Evolutionary conservation across 1,284 basidiomycete species (phyloP), one percentile per base, ranked within the genome.

Genomic region (Leccinum angustisporum): DNA sequence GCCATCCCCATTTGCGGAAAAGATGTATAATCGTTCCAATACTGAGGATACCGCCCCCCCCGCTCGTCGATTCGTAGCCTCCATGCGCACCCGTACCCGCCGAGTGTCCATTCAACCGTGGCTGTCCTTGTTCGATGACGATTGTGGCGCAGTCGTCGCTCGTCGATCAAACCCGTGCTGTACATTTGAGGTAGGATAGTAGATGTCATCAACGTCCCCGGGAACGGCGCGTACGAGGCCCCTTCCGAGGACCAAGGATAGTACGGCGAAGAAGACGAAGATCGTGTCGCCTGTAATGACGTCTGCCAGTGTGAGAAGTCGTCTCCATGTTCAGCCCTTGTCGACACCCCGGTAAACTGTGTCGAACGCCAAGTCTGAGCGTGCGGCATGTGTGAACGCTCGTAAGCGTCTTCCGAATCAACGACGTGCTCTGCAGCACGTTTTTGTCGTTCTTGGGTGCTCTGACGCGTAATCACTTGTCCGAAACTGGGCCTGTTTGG

Each of bases 121-220:
- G 13, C 34, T 38, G 36, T 38, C 36, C 36, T 9, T 70, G 64
- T 27, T 70, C 0, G 68, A 65, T 30, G 72, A 51, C 7, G 70
- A 5, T 53, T 34, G 0, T 63, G 64, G 0, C 58, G 60, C 21
- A 59, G 30, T 36, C 66, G 67, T 57, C 78, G 73, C 38, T 80
- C 78, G 65, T 86, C 85, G 5, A 83, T 76, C 57, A 89, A 76
- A 1, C 87, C 87, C 3, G 86, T 88, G 73, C 86, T 88, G 70
- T 89, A 91, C 67, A 86, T 77, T 65, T 88, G 88, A 1, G 87
- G 86, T 53, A 88, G 77, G 48, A 86, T 85, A 2, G 85, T 27
- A 30, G 6, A 85, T 25, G 87, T 88, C 51, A 86, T 84, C 56
- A 88, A 67, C 46, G 80, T 78, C 13, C 78, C 16, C 8, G 38